Evolutionary conservation across 2,329 filamentous ascomycete genomes (phyloP).

Genomic region (Botrytis pseudocinerea): DNA sequence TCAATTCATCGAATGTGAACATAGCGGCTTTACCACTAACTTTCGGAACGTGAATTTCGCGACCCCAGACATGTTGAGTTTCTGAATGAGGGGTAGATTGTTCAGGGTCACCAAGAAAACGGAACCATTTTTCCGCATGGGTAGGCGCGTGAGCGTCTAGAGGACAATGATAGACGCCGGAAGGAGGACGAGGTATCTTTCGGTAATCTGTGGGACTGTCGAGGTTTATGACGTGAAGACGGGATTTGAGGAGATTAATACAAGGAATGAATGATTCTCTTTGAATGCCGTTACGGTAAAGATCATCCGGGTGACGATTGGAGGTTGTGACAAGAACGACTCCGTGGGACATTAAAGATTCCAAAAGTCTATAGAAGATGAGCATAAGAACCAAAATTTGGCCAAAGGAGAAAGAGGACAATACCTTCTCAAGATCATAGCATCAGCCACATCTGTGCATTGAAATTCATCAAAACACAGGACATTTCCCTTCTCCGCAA

Average conservation of each 20-base stretch:
- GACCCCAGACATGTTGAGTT: slow-evolving; percentile 85
- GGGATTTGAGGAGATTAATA: slow-evolving; percentile 84
- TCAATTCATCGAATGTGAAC: slow-evolving; percentile 92
- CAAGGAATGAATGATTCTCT: slow-evolving; percentile 93
- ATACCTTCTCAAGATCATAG: slow-evolving; percentile 88
- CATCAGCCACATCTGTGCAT: slow-evolving; percentile 96
- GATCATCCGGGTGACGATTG: slow-evolving; percentile 91
- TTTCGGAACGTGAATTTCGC: slow-evolving; percentile 81
- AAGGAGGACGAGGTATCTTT: slow-evolving; percentile 90
- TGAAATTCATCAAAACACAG: slow-evolving; percentile 99
- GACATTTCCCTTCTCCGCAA: slow-evolving; percentile 80
- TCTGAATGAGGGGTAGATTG: slow-evolving; percentile 71
- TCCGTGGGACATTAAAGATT: slow-evolving; percentile 93
- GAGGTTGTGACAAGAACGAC: slow-evolving; percentile 94
- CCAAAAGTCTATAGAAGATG: slow-evolving; percentile 61
- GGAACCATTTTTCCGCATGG: slow-evolving; percentile 94
- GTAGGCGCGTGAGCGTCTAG: slow-evolving; percentile 74
- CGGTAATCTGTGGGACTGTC: slow-evolving; percentile 96
- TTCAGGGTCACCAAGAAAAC: slow-evolving; percentile 79
- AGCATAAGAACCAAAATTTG: slow-evolving; percentile 11
- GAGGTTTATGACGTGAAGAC: slow-evolving; percentile 87
- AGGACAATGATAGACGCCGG: slow-evolving; percentile 89
- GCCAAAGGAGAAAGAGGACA: slow-evolving; percentile 21
- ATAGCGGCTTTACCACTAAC: slow-evolving; percentile 86
- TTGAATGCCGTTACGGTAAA: slow-evolving; percentile 98